phyloP scores from a whole-genome alignment of 257 asterid genomes.

The Przewalskia tangutica region DNA sequence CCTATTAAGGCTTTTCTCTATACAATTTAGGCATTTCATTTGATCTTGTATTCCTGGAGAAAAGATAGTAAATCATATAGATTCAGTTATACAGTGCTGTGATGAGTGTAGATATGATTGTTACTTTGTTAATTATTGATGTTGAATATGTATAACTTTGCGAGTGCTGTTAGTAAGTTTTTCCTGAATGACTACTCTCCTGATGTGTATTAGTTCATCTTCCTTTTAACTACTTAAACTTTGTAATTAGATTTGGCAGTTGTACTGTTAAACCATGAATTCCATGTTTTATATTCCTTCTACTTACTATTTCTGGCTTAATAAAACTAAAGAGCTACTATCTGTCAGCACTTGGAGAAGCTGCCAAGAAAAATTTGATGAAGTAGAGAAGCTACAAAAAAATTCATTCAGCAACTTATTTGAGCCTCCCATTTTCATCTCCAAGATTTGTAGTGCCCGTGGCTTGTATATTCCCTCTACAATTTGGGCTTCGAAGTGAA shows the following conservation, averaged over 20 bases:
- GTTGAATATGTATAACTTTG: not conserved
- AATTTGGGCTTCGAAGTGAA: not conserved
- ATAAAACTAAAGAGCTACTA: not conserved
- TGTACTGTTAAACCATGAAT: not conserved
- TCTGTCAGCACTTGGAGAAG: not conserved
- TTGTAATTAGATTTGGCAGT: not conserved
- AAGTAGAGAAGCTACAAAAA: too few relatives aligned
- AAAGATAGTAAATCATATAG: not conserved
- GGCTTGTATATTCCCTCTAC: not conserved
- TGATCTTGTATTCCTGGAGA: not conserved
- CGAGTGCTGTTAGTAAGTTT: not conserved
- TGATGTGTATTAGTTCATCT: not conserved
- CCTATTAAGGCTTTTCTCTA: not conserved
- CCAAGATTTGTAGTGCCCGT: not conserved
- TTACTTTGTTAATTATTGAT: not conserved
- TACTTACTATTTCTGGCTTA: not conserved
- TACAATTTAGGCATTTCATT: not conserved
- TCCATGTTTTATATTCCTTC: not conserved
- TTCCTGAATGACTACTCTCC: not conserved
- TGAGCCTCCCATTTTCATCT: not conserved
- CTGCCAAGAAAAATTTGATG: not conserved
- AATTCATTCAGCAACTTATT: not conserved
- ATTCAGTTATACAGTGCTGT: not conserved
- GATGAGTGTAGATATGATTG: not conserved
- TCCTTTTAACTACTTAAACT: not conserved